These are phyloP conservation scores for Meyerozyma athensensis DNA, from an alignment of 1,139 yeast species.

Conservation along the genomic window DNA sequence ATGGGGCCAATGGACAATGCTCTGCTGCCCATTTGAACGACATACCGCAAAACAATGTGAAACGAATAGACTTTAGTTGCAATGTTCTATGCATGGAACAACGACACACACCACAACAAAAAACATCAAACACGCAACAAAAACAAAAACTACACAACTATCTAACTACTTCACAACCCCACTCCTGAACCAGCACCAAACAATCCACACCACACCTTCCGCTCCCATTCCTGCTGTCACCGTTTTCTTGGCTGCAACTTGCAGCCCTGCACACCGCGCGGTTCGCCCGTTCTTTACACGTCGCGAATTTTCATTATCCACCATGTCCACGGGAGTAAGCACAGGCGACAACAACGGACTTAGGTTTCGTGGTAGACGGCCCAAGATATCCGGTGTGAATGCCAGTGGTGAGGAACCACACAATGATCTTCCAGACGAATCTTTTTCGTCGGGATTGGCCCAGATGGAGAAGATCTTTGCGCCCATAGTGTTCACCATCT, in stretches of 20 bases:
- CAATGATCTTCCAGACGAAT: not conserved
- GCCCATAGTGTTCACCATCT: not conserved
- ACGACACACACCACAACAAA: too few relatives aligned
- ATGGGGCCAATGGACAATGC: too few relatives aligned
- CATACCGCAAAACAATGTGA: too few relatives aligned
- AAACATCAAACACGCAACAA: too few relatives aligned
- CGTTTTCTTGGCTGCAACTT: not conserved
- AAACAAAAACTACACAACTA: too few relatives aligned
- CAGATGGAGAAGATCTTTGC: not conserved
- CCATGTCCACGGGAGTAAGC: not conserved
- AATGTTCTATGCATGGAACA: too few relatives aligned
- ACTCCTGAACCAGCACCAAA: too few relatives aligned
- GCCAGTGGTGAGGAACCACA: not conserved
- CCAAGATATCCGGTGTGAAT: not conserved
- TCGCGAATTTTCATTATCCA: not conserved
- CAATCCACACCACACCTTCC: not conserved
- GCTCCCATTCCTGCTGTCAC: not conserved
- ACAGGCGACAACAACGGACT: not conserved
- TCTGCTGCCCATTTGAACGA: too few relatives aligned
- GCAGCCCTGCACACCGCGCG: slow-evolving; percentile 1
- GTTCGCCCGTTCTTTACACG: not conserved
- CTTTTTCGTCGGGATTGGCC: not conserved
- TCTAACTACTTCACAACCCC: too few relatives aligned
- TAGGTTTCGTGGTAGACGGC: not conserved
- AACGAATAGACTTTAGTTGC: too few relatives aligned